phyloP scores from a whole-genome alignment of 192 early-diverging fungal species.

The Rhizophagus prolifer region DNA sequence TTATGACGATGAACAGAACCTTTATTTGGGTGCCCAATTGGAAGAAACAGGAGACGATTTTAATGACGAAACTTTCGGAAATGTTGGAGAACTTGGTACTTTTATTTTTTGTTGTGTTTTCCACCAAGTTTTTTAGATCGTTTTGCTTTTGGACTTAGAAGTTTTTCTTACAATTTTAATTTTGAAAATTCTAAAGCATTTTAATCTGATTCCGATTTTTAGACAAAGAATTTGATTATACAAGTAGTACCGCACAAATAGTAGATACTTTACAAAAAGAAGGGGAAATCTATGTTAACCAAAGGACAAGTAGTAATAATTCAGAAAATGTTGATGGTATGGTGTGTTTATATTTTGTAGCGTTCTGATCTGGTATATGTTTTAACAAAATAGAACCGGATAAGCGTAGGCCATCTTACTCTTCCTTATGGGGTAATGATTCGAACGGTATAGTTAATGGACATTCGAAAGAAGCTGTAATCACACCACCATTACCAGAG shows the following conservation, averaged over 20 bases:
- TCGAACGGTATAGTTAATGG: background rate
- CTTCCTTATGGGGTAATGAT: conserved; percentile 2
- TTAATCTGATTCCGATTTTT: conserved; percentile 3
- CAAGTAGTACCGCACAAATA: conserved; percentile 54
- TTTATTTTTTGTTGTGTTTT: conserved; percentile 20
- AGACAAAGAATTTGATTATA: conserved; percentile 75
- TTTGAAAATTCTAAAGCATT: background rate
- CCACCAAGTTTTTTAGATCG: background rate
- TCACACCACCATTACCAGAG: background rate
- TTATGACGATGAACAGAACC: conserved; percentile 59
- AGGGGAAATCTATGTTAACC: conserved; percentile 49
- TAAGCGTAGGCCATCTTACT: conserved; percentile 9
- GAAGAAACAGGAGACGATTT: conserved; percentile 67
- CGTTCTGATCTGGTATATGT: background rate
- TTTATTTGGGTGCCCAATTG: conserved; percentile 59
- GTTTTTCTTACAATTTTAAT: no score
- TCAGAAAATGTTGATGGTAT: conserved; percentile 33
- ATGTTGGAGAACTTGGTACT: conserved; percentile 48
- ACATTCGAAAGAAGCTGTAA: background rate
- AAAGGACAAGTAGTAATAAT: conserved; percentile 33
- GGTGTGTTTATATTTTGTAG: background rate
- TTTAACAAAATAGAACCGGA: background rate
- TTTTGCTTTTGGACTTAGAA: background rate
- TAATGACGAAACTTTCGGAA: conserved; percentile 76
- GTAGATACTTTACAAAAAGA: conserved; percentile 48